Evolutionary conservation across 345 rosid species (phyloP).

Genomic region (Geranium brycei): DNA sequence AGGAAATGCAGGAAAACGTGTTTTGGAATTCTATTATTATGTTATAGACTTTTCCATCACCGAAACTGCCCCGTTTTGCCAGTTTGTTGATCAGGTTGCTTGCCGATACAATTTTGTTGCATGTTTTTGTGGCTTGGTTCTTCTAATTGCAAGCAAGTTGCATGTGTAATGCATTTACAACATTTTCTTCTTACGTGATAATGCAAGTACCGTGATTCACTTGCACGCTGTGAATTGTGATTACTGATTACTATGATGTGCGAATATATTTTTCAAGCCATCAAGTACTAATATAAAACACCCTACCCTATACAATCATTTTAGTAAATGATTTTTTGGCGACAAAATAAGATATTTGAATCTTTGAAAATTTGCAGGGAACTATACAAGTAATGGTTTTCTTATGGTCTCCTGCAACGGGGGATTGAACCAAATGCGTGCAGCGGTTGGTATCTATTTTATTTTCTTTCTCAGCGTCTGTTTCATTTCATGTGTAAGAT

Average conservation of each 20-base stretch:
- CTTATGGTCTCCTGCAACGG: constrained; percentile 82
- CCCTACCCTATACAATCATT: not conserved
- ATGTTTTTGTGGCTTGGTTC: not conserved
- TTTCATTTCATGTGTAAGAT: constrained; percentile 6
- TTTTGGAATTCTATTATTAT: too few species aligned
- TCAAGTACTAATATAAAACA: not conserved
- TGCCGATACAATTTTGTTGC: not conserved
- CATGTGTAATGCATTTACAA: not conserved
- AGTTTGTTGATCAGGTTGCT: not conserved
- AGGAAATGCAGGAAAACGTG: not conserved
- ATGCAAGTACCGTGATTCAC: not conserved
- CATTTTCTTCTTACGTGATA: not conserved
- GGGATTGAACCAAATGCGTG: constrained; percentile 95
- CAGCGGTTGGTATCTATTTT: constrained; percentile 50
- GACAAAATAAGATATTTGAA: constrained; percentile 3
- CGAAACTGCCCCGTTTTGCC: not conserved
- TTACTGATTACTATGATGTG: not conserved
- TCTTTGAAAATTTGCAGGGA: constrained; percentile 33
- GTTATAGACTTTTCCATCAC: not conserved
- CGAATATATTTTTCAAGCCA: not conserved
- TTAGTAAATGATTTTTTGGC: not conserved
- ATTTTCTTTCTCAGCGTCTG: constrained; percentile 12
- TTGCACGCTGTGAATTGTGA: too few species aligned
- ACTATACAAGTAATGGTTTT: constrained; percentile 70
- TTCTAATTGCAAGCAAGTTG: not conserved